Evolutionary conservation across 2,329 filamentous ascomycete genomes (phyloP).

Genomic region (Colletotrichum horii): DNA sequence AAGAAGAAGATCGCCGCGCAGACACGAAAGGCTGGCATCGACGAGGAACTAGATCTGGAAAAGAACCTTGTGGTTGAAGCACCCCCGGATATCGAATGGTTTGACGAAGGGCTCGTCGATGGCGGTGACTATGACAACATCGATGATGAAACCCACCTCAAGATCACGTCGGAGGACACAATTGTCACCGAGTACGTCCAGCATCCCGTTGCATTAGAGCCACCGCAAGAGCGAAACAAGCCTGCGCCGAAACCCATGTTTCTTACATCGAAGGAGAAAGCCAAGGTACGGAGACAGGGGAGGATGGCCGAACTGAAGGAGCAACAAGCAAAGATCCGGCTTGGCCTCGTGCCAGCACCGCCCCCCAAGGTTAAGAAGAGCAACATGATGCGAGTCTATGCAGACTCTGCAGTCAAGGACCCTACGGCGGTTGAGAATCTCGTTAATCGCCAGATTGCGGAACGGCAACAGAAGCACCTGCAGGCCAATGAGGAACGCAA

Average conservation of each 20-base stretch:
- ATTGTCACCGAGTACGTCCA: slow-evolving; percentile 93
- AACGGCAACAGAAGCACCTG: slow-evolving; percentile 81
- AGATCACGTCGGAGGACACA: slow-evolving; percentile 78
- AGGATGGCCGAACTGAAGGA: slow-evolving; percentile 95
- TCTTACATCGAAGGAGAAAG: slow-evolving; percentile 88
- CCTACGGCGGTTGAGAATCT: slow-evolving; percentile 95
- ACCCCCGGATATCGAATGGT: slow-evolving; percentile 94
- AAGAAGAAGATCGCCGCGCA: slow-evolving; percentile 91
- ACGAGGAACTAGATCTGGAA: slow-evolving; percentile 88
- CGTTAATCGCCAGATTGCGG: slow-evolving; percentile 91
- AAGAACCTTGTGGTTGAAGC: slow-evolving; percentile 85
- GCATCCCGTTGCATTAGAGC: slow-evolving; percentile 88
- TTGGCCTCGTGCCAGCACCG: slow-evolving; percentile 88
- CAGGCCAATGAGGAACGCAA: slow-evolving; percentile 82
- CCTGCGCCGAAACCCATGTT: slow-evolving; percentile 88
- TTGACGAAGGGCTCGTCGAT: slow-evolving; percentile 87
- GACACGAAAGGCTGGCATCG: slow-evolving; percentile 88
- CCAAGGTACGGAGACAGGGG: slow-evolving; percentile 86
- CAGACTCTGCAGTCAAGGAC: slow-evolving; percentile 76
- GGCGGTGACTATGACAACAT: slow-evolving; percentile 79
- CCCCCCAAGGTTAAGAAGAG: slow-evolving; percentile 96
- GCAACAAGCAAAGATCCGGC: slow-evolving; percentile 91
- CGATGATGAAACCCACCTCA: slow-evolving; percentile 68
- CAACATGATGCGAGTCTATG: slow-evolving; percentile 91
- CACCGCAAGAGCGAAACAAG: slow-evolving; percentile 85